Evolutionary conservation across 148 eudicot genomes (phyloP).

Genomic region (Camellia sinensis): DNA sequence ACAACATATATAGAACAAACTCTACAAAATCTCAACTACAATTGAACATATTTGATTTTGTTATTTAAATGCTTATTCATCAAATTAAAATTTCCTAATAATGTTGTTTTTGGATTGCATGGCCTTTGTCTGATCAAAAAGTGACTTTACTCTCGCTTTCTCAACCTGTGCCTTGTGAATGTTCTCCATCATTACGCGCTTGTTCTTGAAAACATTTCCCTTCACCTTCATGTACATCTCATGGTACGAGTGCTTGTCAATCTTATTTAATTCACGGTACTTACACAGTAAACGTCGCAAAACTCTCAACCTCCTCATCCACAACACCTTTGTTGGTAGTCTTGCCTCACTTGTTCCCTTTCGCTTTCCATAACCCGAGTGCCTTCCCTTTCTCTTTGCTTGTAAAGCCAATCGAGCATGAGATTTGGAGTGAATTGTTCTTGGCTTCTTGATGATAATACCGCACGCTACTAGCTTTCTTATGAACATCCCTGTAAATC

Average conservation of each 20-base stretch:
- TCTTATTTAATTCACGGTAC: constrained; percentile 51
- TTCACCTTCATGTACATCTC: constrained; percentile 70
- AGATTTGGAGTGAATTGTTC: constrained; percentile 36
- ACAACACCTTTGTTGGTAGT: constrained; percentile 48
- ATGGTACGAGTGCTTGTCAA: constrained; percentile 66
- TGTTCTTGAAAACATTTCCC: constrained; percentile 66
- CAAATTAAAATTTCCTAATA: background rate
- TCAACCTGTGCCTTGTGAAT: constrained; percentile 65
- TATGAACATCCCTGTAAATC: constrained; percentile 26
- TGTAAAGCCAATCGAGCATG: constrained; percentile 32
- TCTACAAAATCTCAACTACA: background rate
- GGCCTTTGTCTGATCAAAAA: constrained; percentile 38
- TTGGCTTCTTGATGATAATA: constrained; percentile 36
- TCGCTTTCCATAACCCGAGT: constrained; percentile 36
- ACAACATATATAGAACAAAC: too few relatives aligned
- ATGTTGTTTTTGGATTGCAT: background rate
- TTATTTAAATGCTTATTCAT: constrained; percentile 7
- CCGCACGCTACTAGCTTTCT: constrained; percentile 43
- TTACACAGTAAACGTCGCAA: constrained; percentile 55
- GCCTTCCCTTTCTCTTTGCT: constrained; percentile 37
- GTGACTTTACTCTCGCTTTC: constrained; percentile 62
- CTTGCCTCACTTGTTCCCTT: constrained; percentile 63
- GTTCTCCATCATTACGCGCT: constrained; percentile 56
- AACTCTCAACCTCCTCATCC: constrained; percentile 72
- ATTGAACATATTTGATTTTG: background rate